Evolutionary conservation across 345 rosid genomes (phyloP), one percentile per base, ranked within the genome.

Genomic region (Brassica rapa): DNA sequence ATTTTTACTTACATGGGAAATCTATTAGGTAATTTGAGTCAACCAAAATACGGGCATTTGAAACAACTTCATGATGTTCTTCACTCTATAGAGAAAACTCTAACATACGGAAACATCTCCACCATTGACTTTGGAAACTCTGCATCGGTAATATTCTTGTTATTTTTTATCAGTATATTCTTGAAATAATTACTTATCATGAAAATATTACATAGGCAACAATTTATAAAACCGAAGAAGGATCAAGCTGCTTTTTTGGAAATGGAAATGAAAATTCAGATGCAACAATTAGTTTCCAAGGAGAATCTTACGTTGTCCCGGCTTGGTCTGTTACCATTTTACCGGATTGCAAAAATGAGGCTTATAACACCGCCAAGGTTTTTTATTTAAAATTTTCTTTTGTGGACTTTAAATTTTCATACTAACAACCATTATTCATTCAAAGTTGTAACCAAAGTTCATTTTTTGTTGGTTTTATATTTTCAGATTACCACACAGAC

Each of bases 301-400:
- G 89, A 33, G 71, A 53, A 32, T 16, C 60, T 0, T 83, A 81
- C 3, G 59, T n/a, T 7, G 61, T 91, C 15, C 97, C 93, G 0
- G 84, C 94, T 1, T 87, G 94, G 91, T 89, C 94, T 4, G 90
- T 91, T 16, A 84, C 83, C 65, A 80, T 92, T 66, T 83, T 84
- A 81, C 86, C 87, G 0, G 87, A 87, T 70, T 87, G 90, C 77
- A 83, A 71, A 72, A 81, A 39, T 39, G 46, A 39, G 46, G 46
- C 12, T 39, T 39, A 39, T 2, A 39, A 39, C 46, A 39, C 46
- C 10, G 46, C 46, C 46, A 39, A 39, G 90, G 86, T 72, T 53
- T 27, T 46, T 2, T 46, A 15, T 5, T 9, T 68, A 16, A 71
- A 71, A 15, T 19, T 72, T 14, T 39, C 46, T 39, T 25, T 62